These are phyloP conservation scores for Phytophthora sojae DNA, from an alignment of 352 stramenopile species.

Conservation along the genomic window DNA sequence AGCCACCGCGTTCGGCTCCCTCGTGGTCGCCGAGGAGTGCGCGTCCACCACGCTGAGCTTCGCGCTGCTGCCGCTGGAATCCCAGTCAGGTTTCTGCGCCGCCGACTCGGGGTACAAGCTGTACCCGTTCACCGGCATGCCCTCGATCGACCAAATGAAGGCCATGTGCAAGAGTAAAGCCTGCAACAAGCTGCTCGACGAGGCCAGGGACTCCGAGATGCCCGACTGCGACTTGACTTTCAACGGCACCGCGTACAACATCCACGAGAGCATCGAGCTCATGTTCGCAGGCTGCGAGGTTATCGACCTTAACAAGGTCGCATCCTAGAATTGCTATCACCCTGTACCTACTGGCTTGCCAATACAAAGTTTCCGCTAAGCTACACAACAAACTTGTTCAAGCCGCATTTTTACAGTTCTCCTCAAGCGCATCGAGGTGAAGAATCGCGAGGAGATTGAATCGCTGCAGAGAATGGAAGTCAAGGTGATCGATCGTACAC, in stretches of 20 bases:
- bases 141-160: slow-evolving; percentile 30
- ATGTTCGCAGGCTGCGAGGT: slow-evolving; percentile 33
- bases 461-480: no score
- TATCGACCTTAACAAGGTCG: slow-evolving; percentile 33
- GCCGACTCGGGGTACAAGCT: slow-evolving; percentile 43
- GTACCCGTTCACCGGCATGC: slow-evolving; percentile 46
- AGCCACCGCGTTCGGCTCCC: slow-evolving; percentile 23
- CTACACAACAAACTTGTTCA: background rate
- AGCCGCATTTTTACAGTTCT: background rate
- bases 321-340: slow-evolving; percentile 3
- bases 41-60: slow-evolving; percentile 38
- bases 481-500: no score
- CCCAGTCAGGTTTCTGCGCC: slow-evolving; percentile 33
- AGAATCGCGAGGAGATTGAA: no score
- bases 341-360: background rate
- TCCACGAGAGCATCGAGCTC: slow-evolving; percentile 43
- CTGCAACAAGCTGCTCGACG: slow-evolving; percentile 38
- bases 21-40: slow-evolving; percentile 38
- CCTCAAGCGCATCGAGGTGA: no score
- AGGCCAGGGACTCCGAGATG: slow-evolving; percentile 34
- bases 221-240: slow-evolving; percentile 42
- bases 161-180: slow-evolving; percentile 40
- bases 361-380: background rate
- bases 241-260: slow-evolving; percentile 42
- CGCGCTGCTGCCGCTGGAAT: slow-evolving; percentile 42